phyloP scores from a whole-genome alignment of 257 asterid genomes.

The Lantana camara region DNA sequence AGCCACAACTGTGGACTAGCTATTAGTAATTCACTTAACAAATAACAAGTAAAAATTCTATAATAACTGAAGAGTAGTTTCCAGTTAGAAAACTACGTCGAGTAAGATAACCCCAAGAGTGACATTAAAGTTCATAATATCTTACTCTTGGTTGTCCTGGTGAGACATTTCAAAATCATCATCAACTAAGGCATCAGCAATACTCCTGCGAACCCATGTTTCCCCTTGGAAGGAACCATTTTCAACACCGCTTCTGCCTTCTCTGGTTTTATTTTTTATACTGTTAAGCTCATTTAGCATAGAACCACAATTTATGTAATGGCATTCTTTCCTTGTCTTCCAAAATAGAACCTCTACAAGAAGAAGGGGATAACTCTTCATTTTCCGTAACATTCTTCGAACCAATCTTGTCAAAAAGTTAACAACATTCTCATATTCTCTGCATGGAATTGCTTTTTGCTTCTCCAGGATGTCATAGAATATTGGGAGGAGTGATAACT shows the following conservation, averaged over 20 bases:
- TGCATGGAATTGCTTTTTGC: slow-evolving; percentile 82
- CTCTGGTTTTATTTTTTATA: slow-evolving; percentile 41
- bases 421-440: slow-evolving; percentile 75
- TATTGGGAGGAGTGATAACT: slow-evolving; percentile 77
- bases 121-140: slow-evolving; percentile 20
- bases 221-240: slow-evolving; percentile 48
- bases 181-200: slow-evolving; percentile 97
- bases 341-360: slow-evolving; percentile 77
- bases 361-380: slow-evolving; percentile 89
- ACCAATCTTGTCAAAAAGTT: slow-evolving; percentile 67
- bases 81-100: not conserved
- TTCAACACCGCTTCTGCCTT: slow-evolving; percentile 38
- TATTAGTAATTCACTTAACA: slow-evolving; percentile 12
- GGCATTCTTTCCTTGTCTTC: slow-evolving; percentile 86
- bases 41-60: slow-evolving; percentile 1
- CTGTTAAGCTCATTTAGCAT: slow-evolving; percentile 67
- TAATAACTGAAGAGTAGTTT: not conserved
- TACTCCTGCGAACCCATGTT: slow-evolving; percentile 67
- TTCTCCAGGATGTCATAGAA: slow-evolving; percentile 87
- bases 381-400: slow-evolving; percentile 83
- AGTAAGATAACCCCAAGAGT: slow-evolving; percentile 17
- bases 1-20: slow-evolving; percentile 1
- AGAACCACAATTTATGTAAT: slow-evolving; percentile 72
- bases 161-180: slow-evolving; percentile 57
- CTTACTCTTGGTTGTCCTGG: slow-evolving; percentile 46